A percentile compares a stretch with the other conserved stretches of the same genome.
phyloP scores from a whole-genome alignment of 2,329 filamentous ascomycete species.

The Scorias spongiosa region DNA sequence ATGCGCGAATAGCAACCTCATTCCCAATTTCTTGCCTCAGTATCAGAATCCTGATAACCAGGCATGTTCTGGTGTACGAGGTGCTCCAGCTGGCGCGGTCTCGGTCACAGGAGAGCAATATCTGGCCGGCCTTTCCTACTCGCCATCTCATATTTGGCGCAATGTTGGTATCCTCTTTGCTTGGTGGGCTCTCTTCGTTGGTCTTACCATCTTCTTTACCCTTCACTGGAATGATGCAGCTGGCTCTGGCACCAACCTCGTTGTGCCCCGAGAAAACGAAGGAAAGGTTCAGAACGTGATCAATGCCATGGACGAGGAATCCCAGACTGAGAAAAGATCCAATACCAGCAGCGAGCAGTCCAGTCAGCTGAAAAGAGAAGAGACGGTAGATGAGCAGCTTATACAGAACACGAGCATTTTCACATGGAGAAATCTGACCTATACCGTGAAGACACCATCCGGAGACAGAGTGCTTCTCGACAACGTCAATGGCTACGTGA shows the following conservation, averaged over 20 bases:
- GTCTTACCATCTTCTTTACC: conserved; percentile 43
- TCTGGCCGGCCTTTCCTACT: conserved; percentile 34
- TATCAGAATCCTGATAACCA: conserved; percentile 26
- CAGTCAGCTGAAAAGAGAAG: not conserved
- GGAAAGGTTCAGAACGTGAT: conserved; percentile 19
- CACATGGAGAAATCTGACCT: conserved; percentile 77
- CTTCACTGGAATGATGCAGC: conserved; percentile 20
- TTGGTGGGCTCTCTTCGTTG: conserved; percentile 46
- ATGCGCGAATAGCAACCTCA: conserved; percentile 35
- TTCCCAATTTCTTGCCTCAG: conserved; percentile 14
- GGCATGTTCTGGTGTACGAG: conserved; percentile 33
- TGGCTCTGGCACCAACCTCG: conserved; percentile 38
- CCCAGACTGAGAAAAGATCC: conserved; percentile 4
- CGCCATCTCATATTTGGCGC: conserved; percentile 26
- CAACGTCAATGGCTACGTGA: conserved; percentile 55
- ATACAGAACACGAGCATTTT: conserved; percentile 27
- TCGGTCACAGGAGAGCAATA: conserved; percentile 48
- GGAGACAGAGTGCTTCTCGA: conserved; percentile 36
- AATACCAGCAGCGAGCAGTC: not conserved
- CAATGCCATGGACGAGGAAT: conserved; percentile 39
- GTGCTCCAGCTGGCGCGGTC: conserved; percentile 39
- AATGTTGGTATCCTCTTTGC: conserved; percentile 56
- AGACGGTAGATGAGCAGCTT: conserved; percentile 4
- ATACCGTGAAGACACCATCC: conserved; percentile 44
- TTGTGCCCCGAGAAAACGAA: conserved; percentile 47